phyloP scores from a whole-genome alignment of 2,329 filamentous ascomycete genomes.

The Calonectria multiphialidica region DNA sequence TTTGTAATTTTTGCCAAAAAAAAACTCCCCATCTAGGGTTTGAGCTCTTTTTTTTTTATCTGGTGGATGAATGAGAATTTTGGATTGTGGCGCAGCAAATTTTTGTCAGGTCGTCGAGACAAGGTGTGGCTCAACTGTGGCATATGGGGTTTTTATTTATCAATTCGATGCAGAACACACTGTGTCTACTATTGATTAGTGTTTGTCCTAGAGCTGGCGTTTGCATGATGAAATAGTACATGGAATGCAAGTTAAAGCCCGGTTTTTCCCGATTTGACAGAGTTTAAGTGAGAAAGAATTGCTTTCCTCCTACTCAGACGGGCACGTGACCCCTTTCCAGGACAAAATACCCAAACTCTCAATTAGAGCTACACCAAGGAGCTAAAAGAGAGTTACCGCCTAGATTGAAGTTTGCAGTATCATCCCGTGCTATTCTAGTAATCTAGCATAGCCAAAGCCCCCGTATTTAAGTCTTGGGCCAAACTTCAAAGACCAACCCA shows the following conservation, averaged over 20 bases:
- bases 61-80: background rate
- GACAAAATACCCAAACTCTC: background rate
- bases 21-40: background rate
- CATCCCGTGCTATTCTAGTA: background rate
- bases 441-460: background rate
- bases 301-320: background rate
- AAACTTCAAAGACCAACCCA: too few species aligned
- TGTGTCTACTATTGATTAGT: background rate
- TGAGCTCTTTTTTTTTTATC: too few species aligned
- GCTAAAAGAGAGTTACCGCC: background rate
- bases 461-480: background rate
- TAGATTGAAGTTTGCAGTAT: background rate
- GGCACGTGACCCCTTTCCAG: background rate
- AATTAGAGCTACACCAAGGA: background rate
- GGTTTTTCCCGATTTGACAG: background rate
- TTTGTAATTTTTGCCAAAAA: background rate
- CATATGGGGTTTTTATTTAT: background rate
- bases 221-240: background rate
- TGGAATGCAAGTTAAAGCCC: background rate
- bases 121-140: background rate
- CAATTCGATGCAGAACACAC: background rate
- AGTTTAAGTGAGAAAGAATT: background rate
- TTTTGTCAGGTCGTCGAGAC: too few species aligned
- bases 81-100: background rate
- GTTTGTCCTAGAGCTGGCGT: accelerated